These are phyloP conservation scores for Fulvia fulva DNA, from an alignment of 2,329 filamentous ascomycete species.

Conservation along the genomic window DNA sequence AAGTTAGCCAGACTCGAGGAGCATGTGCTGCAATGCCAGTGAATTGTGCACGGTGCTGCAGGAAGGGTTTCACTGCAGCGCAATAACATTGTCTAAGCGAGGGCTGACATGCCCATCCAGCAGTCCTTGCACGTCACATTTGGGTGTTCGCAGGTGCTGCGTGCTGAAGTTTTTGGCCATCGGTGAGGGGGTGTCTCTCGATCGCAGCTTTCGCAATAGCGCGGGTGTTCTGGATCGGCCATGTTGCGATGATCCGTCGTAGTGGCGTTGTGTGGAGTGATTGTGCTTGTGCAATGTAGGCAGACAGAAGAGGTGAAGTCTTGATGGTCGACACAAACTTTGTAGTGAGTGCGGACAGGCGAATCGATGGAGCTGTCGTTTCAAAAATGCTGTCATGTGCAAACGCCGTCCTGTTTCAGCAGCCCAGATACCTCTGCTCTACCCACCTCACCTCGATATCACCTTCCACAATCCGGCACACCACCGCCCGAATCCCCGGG, in stretches of 20 bases:
- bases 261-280: background rate
- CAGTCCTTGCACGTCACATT: conserved; percentile 15
- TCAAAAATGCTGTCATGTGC: background rate
- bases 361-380: background rate
- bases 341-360: background rate
- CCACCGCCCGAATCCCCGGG: conserved; percentile 79
- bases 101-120: no score
- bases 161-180: conserved; percentile 4
- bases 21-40: no score
- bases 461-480: conserved; percentile 68
- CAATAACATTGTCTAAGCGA: no score
- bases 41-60: no score
- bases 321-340: no score
- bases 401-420: conserved; percentile 44
- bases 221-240: background rate
- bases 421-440: conserved; percentile 86
- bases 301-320: no score
- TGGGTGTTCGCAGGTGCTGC: conserved; percentile 7
- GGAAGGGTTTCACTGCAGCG: no score
- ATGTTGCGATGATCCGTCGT: background rate
- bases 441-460: conserved; percentile 87
- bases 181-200: background rate
- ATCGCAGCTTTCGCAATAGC: conserved; percentile 11
- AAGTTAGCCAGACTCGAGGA: no score
- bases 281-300: no score